These are phyloP conservation scores for Theobroma cacao DNA, from an alignment of 345 rosid species.

Conservation along the genomic window DNA sequence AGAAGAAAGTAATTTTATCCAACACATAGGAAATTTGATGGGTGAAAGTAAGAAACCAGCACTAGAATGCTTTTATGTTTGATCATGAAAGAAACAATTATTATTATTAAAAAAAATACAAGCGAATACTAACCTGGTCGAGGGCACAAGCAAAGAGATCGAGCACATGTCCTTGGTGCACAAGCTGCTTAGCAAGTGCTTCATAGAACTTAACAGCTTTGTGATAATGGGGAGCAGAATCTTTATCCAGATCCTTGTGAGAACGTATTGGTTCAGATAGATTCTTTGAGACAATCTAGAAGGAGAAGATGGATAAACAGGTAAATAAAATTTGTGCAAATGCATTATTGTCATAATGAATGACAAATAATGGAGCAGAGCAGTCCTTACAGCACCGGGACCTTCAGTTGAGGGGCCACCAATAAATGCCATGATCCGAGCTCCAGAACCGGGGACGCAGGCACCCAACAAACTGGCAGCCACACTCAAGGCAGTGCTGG, in stretches of 20 bases:
- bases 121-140: slow-evolving; percentile 40
- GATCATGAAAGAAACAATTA: neutral
- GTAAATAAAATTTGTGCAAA: neutral
- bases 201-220: slow-evolving; percentile 83
- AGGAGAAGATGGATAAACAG: neutral
- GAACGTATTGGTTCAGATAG: slow-evolving; percentile 95
- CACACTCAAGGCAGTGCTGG: slow-evolving; percentile 83
- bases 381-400: slow-evolving; percentile 70
- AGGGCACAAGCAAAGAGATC: slow-evolving; percentile 94
- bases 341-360: slow-evolving; percentile 4
- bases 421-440: slow-evolving; percentile 88
- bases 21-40: neutral
- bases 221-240: slow-evolving; percentile 72
- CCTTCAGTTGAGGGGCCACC: slow-evolving; percentile 97
- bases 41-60: slow-evolving; percentile 2
- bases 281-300: slow-evolving; percentile 78
- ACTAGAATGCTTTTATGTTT: neutral
- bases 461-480: slow-evolving; percentile 88
- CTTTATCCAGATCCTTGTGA: slow-evolving; percentile 90
- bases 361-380: neutral
- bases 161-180: slow-evolving; percentile 96
- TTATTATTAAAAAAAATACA: neutral
- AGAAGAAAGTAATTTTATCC: slow-evolving; percentile 5
- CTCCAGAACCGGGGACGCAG: slow-evolving; percentile 95
- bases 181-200: slow-evolving; percentile 82